Base-by-base conservation (phyloP, 2,329 filamentous ascomycete genomes). In the Alternaria ethzedia region DNA sequence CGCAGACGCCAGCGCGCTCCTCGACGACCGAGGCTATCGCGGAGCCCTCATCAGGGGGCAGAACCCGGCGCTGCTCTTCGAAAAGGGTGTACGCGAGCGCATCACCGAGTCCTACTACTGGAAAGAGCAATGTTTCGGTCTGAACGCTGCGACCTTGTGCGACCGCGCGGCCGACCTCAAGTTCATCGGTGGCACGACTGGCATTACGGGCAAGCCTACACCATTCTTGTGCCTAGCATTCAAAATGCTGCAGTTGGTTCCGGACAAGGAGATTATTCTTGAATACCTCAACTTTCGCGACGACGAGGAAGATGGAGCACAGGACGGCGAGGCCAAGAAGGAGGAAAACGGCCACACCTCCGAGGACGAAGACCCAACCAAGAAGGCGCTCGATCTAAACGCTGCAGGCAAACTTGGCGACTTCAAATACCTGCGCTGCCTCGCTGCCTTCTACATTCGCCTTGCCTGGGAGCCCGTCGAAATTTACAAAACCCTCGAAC, bases 61-160 rank as follows among this genome's bases (percentile, higher is more conserved):
- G 75, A 97, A 97, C 82, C 95, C 95, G 1, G 92, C 94, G n/a
- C 94, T 92, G 5, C 92, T 98, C 64, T 92, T 98, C 86, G 95
- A 98, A 81, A 97, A 97, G 80, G 91, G 94, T 44, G 93, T 97
- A 69, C 92, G 92, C 77, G 96, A 99, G 82, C 94, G 96, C 77
- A 97, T 99, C 80, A 89, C 94, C 71, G 94, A 97, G 77, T 93
- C 90, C 57, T 96, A 97, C 83, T 99, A 97, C 84, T 99, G 94
- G 91, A 97, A 97, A 81, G 96, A 98, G 82, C 94, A 97, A 83
- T 97, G 96, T 80, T 99, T 98, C 82, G 96, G 92, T 45, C 86
- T 99, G 69, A 99, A 98, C 83, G 87, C 88, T 4, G 89, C 89
- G 1, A 90, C 88, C 0, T 80, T 99, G 6, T 91, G 97, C 73